A percentile compares a stretch with the other conserved stretches of the same genome.
phyloP scores from a whole-genome alignment of 2,329 filamentous ascomycete species.

The Colletotrichum tropicicola region DNA sequence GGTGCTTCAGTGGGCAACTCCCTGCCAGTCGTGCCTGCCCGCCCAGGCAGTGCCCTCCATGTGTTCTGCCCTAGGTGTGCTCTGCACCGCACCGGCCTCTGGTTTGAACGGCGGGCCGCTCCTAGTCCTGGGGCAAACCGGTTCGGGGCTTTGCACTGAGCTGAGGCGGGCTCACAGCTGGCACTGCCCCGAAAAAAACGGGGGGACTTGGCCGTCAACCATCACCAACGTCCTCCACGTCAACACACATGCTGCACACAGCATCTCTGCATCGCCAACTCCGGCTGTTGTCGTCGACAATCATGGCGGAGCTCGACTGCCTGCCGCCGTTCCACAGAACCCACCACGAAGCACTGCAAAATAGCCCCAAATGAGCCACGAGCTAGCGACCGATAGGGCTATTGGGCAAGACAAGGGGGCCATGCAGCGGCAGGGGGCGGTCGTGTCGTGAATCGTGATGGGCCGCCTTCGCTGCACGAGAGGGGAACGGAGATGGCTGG shows the following conservation, averaged over 20 bases:
- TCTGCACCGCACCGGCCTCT: background rate
- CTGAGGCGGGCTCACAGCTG: background rate
- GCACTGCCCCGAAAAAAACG: background rate
- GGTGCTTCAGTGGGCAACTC: too few species aligned
- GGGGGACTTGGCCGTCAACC: background rate
- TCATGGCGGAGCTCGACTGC: constrained; percentile 1
- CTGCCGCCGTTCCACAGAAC: constrained; percentile 3
- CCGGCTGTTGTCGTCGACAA: background rate
- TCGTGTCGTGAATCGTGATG: background rate
- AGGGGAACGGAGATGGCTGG: constrained; percentile 10
- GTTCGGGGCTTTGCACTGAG: background rate
- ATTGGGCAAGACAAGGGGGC: constrained; percentile 26
- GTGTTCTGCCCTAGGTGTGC: too few species aligned
- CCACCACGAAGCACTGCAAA: background rate
- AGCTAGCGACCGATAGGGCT: constrained; percentile 17
- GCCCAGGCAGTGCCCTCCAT: too few species aligned
- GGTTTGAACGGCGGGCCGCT: background rate
- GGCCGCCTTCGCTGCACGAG: background rate
- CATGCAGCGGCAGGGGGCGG: constrained; percentile 15
- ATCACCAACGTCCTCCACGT: background rate
- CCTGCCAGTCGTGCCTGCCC: too few species aligned
- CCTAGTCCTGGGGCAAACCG: background rate
- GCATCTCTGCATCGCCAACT: constrained; percentile 14
- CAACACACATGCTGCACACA: constrained; percentile 2
- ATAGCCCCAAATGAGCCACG: constrained; percentile 1